Evolutionary conservation across 2,329 filamentous ascomycete species (phyloP), one percentile per base, ranked within the genome.

Genomic region (Thelonectria discophora): DNA sequence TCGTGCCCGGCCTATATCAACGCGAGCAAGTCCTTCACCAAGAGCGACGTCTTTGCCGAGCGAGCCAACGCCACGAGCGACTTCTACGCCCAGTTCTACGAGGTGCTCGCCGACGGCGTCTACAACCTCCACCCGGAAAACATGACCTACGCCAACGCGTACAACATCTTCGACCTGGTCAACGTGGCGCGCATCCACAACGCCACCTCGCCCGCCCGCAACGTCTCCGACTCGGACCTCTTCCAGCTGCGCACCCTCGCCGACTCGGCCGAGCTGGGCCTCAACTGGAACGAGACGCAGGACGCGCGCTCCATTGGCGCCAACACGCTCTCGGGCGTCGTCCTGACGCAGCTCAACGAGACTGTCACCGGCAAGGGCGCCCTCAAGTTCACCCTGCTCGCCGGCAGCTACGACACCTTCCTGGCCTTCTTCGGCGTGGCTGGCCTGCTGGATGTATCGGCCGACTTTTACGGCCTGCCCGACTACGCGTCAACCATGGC

Each of bases 401-500:
- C 74, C 0, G 74, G 75, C 15, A 75, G 73, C 60, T 77, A 77
- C 61, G 73, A 76, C 46, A 76, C 75, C 3, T 75, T 77, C 65
- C 68, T 77, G n/a, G 69, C 74, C 21, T 77, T 77, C 61, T 76
- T 76, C 42, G 74, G 74, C 15, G 55, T 76, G 12, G 60, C 69
- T 0, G 69, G 67, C 24, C 69, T 77, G 34, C 58, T 70, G 3
- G 56, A 69, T 1, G 62, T 72, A 3, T 74, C 72, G 9, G 55
- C 62, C 2, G 58, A 75, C 60, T 77, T 77, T 54, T 63, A 68
- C 48, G 75, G 75, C 13, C 67, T 77, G 20, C 74, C 75, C 6
- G 73, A 75, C 2, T 77, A 77, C 21, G 75, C 75, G 1, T 73
- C 74, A n/a, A 76, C 75, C 50, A 74, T 77, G 71, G 65, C 69